phyloP scores from a whole-genome alignment of 176 grass and related monocot species.

The Rhynchospora tenuis region DNA sequence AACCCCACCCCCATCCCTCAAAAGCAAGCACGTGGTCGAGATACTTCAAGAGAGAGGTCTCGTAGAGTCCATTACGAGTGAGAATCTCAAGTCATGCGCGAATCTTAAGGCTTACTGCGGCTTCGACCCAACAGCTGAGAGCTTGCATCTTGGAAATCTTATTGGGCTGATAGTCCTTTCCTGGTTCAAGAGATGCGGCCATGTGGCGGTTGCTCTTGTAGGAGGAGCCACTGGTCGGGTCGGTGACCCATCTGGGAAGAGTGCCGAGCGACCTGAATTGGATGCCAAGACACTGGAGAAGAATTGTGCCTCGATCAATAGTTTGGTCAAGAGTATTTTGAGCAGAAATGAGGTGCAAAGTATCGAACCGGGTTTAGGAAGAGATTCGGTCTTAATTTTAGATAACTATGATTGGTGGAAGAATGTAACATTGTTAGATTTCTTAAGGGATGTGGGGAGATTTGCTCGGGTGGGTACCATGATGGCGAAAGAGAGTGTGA shows the following conservation, averaged over 20 bases:
- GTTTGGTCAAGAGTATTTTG: constrained; percentile 27
- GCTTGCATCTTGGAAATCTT: constrained; percentile 81
- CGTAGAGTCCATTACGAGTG: constrained; percentile 67
- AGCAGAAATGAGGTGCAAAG: constrained; percentile 2
- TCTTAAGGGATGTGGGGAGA: constrained; percentile 76
- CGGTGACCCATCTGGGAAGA: constrained; percentile 84
- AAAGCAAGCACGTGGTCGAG: constrained; percentile 45
- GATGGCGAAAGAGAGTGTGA: constrained; percentile 93
- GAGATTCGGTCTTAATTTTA: constrained; percentile 66
- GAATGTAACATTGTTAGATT: constrained; percentile 75
- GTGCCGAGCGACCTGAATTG: constrained; percentile 68
- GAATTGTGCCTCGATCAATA: constrained; percentile 58
- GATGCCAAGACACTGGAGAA: constrained; percentile 38
- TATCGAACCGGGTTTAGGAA: not conserved
- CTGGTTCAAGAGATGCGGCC: constrained; percentile 87
- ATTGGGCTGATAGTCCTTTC: constrained; percentile 79
- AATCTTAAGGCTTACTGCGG: constrained; percentile 79
- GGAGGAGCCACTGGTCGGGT: constrained; percentile 78
- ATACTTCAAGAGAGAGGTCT: constrained; percentile 82
- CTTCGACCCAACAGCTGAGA: constrained; percentile 89
- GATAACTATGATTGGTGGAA: constrained; percentile 99
- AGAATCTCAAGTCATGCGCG: constrained; percentile 33
- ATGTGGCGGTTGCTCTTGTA: constrained; percentile 63
- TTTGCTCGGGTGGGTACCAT: constrained; percentile 76
- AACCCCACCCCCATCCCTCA: not conserved